Base-by-base conservation (phyloP, 2,329 filamentous ascomycete species). In the Metarhizium rileyi region DNA sequence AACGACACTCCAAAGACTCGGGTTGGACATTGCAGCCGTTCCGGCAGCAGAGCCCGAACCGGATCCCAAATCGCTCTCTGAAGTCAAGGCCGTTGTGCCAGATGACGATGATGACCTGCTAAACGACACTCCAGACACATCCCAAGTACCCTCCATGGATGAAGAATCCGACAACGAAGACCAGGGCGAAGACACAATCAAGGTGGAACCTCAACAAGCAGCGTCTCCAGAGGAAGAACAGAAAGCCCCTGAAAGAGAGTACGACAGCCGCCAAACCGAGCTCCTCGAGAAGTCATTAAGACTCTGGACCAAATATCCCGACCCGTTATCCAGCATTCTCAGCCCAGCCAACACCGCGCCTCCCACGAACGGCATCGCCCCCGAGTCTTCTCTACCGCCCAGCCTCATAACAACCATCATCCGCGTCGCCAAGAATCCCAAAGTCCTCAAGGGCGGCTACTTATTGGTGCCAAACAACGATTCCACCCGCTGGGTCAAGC, bases 391-490 rank as follows among this genome's bases (percentile, higher is more conserved):
- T 20, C 65, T 67, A 10, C 72, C 72, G 14, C 86, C 83, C 1
- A 81, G 78, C 28, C 82, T 94, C 44, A 75, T 89, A 23, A 85
- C 89, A 0, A 87, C 81, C 1, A 83, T 95, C 38, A 81, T 89
- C 47, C 80, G 83, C 38, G 80, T 93, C 8, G 78, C 84, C 48
- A 95, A 95, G 68, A 94, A 93, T 57, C 80, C 84, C 1, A 81
- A 80, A 41, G 77, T 93, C 1, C 75, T 95, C 57, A 95, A 95
- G 69, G 84, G 87, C 16, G 90, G 90, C 16, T 94, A 93, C 65
- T 78, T 98, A 16, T 75, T 97, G 41, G 87, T 87, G 3, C 90
- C 90, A 0, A 90, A 90, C 61, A 84, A 83, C 49, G 84, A 87
- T 48, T 87, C 84, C 33, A 86, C 83, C 22, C 81, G 86, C 53